These are phyloP conservation scores for Pueraria montana DNA, from an alignment of 306 rosid genomes.

Conservation along the genomic window DNA sequence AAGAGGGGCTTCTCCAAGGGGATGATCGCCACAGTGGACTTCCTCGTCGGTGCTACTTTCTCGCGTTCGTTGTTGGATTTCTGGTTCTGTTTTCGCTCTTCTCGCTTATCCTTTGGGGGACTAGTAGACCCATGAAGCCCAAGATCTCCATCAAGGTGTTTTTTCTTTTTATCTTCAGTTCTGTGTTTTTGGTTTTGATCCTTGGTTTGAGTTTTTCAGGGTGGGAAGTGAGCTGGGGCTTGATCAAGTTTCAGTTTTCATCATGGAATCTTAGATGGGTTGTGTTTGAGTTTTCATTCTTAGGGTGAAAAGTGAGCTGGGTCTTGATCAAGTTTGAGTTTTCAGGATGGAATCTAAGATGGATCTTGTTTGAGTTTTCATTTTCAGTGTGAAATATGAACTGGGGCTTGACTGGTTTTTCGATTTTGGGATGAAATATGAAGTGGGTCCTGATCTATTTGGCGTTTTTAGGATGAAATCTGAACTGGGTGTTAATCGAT, in stretches of 20 bases:
- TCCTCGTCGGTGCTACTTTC: conserved; percentile 86
- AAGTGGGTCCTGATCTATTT: background rate
- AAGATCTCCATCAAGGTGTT: conserved; percentile 71
- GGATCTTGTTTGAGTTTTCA: too few relatives aligned
- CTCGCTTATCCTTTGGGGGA: conserved; percentile 88
- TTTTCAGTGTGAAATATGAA: background rate
- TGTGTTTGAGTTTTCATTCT: too few relatives aligned
- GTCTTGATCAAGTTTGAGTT: background rate
- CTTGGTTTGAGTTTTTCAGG: background rate
- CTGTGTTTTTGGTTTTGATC: background rate
- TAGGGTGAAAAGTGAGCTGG: conserved; percentile 5
- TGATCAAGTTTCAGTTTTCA: background rate
- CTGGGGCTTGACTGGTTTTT: background rate
- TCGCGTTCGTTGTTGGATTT: conserved; percentile 80
- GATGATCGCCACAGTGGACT: conserved; percentile 59
- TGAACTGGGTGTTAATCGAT: background rate
- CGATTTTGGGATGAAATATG: background rate
- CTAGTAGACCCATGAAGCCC: conserved; percentile 96
- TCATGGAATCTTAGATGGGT: too few relatives aligned
- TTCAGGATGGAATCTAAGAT: background rate
- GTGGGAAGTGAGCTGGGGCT: background rate
- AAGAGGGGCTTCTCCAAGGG: conserved; percentile 78
- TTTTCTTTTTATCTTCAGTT: background rate
- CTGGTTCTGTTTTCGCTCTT: conserved; percentile 75
- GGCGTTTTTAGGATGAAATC: background rate